These are phyloP conservation scores for Saccharomycopsis synnaedendra DNA, from an alignment of 805 yeast genomes.

Conservation along the genomic window DNA sequence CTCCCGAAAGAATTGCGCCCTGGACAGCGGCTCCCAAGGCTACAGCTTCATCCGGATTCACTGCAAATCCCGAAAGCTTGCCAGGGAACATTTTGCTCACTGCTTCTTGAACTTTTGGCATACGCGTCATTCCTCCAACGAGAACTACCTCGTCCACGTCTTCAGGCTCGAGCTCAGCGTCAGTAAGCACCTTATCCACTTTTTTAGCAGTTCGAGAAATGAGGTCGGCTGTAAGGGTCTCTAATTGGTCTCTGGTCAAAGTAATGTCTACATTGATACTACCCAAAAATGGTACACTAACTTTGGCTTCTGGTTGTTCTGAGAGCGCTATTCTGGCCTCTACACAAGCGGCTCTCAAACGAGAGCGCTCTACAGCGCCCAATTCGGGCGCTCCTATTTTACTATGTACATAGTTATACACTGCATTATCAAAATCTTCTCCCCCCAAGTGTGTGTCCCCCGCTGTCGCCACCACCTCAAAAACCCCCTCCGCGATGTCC, in stretches of 20 bases:
- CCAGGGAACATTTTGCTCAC: conserved; percentile 45
- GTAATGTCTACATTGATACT: conserved; percentile 48
- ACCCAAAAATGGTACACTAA: conserved; percentile 60
- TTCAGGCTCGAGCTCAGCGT: conserved; percentile 53
- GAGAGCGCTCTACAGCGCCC: conserved; percentile 51
- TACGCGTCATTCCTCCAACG: conserved; percentile 87
- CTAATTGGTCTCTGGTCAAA: conserved; percentile 58
- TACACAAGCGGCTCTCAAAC: conserved; percentile 74
- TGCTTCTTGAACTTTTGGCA: conserved; percentile 65
- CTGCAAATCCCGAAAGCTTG: conserved; percentile 56
- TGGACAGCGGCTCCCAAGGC: conserved; percentile 87
- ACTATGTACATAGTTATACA: conserved; percentile 45
- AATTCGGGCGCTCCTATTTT: conserved; percentile 38
- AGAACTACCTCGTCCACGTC: conserved; percentile 66
- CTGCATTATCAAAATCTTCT: conserved; percentile 68
- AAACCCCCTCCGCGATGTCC: conserved; percentile 71
- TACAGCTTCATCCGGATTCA: conserved; percentile 90
- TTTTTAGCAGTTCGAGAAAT: conserved; percentile 62
- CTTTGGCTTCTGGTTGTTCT: conserved; percentile 46
- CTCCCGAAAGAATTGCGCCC: conserved; percentile 79
- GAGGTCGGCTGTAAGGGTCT: conserved; percentile 51
- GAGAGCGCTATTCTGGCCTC: conserved; percentile 66
- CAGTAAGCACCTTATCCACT: conserved; percentile 62
- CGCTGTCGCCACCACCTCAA: conserved; percentile 73
- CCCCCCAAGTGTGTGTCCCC: conserved; percentile 85